These are phyloP conservation scores for Diaporthe batatas DNA, from an alignment of 2,329 filamentous ascomycete genomes.

Conservation along the genomic window DNA sequence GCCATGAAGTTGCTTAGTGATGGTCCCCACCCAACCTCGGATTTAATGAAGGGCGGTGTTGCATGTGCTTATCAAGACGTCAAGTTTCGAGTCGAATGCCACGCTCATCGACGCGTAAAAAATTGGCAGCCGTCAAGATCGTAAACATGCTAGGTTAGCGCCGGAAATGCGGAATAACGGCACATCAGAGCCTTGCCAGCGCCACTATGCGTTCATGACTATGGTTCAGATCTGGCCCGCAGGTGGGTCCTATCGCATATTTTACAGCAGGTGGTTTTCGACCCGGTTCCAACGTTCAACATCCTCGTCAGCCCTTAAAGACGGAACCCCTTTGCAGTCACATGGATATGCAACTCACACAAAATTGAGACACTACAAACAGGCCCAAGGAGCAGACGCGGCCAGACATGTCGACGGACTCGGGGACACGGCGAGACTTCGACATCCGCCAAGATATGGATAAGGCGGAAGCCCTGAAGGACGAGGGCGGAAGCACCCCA, in stretches of 20 bases:
- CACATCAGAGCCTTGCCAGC: background rate
- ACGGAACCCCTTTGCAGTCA: constrained; percentile 1
- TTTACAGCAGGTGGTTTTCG: constrained; percentile 16
- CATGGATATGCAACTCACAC: background rate
- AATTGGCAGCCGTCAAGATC: constrained; percentile 1
- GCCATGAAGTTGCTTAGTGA: background rate
- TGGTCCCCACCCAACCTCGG: background rate
- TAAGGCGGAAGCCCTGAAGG: background rate
- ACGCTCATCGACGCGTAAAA: background rate
- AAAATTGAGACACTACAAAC: background rate
- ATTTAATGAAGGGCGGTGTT: background rate
- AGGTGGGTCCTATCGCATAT: constrained; percentile 3
- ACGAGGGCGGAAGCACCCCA: background rate
- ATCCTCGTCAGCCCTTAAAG: background rate
- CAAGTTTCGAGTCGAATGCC: background rate
- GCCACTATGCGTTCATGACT: constrained; percentile 7
- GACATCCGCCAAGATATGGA: constrained; percentile 5
- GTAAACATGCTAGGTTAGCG: constrained; percentile 9
- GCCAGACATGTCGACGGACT: background rate
- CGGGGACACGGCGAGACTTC: background rate
- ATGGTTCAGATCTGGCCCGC: constrained; percentile 7
- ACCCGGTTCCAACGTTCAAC: constrained; percentile 13
- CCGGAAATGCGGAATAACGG: constrained; percentile 32
- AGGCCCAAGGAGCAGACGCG: background rate
- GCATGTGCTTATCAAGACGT: constrained; percentile 11